These are phyloP conservation scores for Exophiala bonariae DNA, from an alignment of 2,329 filamentous ascomycete genomes.

Conservation along the genomic window DNA sequence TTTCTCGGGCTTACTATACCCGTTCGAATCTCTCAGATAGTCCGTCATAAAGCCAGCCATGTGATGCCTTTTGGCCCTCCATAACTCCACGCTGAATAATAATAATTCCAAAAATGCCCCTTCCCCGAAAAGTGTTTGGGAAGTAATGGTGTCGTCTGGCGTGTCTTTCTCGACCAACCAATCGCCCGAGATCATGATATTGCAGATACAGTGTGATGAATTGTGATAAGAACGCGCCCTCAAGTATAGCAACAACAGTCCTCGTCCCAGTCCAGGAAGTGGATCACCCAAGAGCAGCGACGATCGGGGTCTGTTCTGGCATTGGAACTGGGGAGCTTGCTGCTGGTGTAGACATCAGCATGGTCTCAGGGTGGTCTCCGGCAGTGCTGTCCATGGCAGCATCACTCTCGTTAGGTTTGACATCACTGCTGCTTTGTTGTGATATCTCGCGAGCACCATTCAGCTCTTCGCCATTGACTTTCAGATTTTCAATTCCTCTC, in stretches of 20 bases:
- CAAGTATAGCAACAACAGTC: too few species aligned
- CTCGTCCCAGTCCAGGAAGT: too few species aligned
- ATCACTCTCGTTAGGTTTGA: conserved; percentile 58
- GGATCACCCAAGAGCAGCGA: conserved; percentile 36
- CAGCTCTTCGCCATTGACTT: conserved; percentile 52
- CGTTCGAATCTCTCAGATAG: background rate
- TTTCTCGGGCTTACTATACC: background rate
- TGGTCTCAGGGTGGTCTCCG: conserved; percentile 46
- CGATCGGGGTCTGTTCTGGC: conserved; percentile 33
- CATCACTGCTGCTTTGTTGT: conserved; percentile 56
- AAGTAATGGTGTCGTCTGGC: conserved; percentile 3
- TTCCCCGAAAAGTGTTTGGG: conserved; percentile 5
- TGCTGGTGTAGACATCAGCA: conserved; percentile 45
- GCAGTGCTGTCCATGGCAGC: conserved; percentile 58
- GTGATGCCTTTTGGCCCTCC: conserved; percentile 1
- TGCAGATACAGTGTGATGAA: too few species aligned
- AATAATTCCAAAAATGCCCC: conserved; percentile 7
- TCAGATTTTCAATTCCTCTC: conserved; percentile 59
- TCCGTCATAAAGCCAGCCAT: conserved; percentile 2
- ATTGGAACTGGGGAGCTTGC: conserved; percentile 54
- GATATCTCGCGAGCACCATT: conserved; percentile 59
- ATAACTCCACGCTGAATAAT: conserved; percentile 25
- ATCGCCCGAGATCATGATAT: too few species aligned
- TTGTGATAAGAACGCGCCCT: too few species aligned
- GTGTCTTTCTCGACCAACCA: too few species aligned